Conservation (phyloP, 2,329 filamentous ascomycete species). For the Bipolaris sorokiniana region DNA sequence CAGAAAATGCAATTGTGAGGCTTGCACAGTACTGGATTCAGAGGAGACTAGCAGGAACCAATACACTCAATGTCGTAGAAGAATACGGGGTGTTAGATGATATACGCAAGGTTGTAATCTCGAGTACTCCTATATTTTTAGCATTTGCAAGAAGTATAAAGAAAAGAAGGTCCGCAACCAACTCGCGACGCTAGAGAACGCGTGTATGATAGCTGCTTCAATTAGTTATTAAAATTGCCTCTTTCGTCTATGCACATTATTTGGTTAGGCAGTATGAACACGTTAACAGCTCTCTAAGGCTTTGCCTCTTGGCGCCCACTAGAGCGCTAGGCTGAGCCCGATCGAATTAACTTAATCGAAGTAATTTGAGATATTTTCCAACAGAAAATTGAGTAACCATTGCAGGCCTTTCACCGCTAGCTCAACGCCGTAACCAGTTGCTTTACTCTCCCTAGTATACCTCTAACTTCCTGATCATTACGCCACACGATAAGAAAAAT, state of each 20-base stretch:
- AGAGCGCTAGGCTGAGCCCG: no score
- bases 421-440: neutral
- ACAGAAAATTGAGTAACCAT: no score
- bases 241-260: neutral
- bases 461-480: neutral
- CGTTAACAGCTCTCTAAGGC: neutral
- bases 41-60: neutral
- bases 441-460: neutral
- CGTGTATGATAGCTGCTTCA: neutral
- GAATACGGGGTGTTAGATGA: slow-evolving; percentile 6
- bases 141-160: slow-evolving; percentile 3
- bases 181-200: slow-evolving; percentile 2
- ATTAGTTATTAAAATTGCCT: neutral
- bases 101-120: slow-evolving; percentile 4
- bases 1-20: slow-evolving; percentile 2
- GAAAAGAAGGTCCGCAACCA: slow-evolving; percentile 11
- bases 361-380: no score
- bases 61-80: neutral
- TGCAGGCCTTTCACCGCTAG: neutral
- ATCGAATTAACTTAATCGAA: no score
- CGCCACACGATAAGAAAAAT: no score
- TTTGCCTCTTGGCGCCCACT: neutral
- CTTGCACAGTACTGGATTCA: slow-evolving; percentile 9
- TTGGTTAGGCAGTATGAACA: neutral
- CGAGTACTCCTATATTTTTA: slow-evolving; percentile 1